Percentiles rank a stretch among this genome's conserved stretches.
Conservation (phyloP, 331 rosid genomes). For the Prunus yedoensis region DNA sequence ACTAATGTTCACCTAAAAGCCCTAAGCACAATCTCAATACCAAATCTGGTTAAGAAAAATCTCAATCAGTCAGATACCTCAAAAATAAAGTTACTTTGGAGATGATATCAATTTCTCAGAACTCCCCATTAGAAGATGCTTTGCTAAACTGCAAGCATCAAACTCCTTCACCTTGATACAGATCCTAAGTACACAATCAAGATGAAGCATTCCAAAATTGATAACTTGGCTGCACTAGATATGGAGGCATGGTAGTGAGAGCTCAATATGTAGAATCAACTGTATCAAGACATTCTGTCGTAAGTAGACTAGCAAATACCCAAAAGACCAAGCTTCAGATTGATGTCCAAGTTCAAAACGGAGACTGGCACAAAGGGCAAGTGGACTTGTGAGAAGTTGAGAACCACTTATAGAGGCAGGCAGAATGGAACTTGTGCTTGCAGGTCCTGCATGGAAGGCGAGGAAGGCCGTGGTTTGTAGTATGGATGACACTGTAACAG, state of each 20-base stretch:
- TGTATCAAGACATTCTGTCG: background rate
- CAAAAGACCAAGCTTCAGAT: background rate
- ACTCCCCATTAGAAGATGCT: too few species aligned
- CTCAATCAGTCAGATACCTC: background rate
- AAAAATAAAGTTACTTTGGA: too few species aligned
- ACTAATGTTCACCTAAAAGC: background rate
- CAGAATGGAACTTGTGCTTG: slow-evolving; percentile 97
- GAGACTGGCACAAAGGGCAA: slow-evolving; percentile 96
- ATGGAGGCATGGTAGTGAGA: background rate
- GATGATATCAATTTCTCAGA: too few species aligned
- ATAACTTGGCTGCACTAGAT: background rate
- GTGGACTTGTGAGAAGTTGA: slow-evolving; percentile 97
- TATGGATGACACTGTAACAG: slow-evolving; percentile 95
- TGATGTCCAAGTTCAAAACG: slow-evolving; percentile 43
- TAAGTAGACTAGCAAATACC: background rate
- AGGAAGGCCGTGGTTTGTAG: slow-evolving; percentile 88
- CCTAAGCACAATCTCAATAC: background rate
- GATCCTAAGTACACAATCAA: background rate
- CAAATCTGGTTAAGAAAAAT: background rate
- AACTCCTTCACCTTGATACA: too few species aligned
- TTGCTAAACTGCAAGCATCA: too few species aligned
- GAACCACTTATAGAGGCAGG: slow-evolving; percentile 95
- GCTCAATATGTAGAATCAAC: background rate
- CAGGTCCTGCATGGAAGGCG: slow-evolving; percentile 98
- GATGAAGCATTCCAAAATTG: background rate